Base-by-base conservation (phyloP, 306 rosid species). In the Rosa multiflora region DNA sequence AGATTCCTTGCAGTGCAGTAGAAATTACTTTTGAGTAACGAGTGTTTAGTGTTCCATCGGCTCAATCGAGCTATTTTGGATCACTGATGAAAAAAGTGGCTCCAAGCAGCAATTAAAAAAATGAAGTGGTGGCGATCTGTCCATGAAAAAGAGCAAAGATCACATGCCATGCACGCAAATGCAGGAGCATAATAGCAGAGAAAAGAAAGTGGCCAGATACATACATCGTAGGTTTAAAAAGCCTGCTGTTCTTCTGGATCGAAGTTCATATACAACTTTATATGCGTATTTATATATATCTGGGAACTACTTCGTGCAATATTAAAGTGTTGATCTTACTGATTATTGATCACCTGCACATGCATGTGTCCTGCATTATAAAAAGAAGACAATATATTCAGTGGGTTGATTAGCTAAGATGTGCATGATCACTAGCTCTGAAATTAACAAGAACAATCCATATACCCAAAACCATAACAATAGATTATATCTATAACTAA, bases 111-210 rank as follows among this genome's bases (percentile, higher is more conserved):
- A 26, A 15, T 44, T 2, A 8, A 69, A 17, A 32, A 15, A 21
- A 2, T 18, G 37, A 46, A 72, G 66, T 61, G 32, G 62, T 8
- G 49, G 47, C 55, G 68, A 76, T 43, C 26, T 52, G 78, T 70
- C 53, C 70, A 76, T 63, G 39, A n/a, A 67, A 81, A 67, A 72
- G 39, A 39, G 15, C 23, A 37, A 32, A 55, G 6, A 49, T 32
- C 75, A 78, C 72, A 73, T 82, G 82, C 52, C 58, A 62, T 40
- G 37, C 71, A 71, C 52, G 44, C 39, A 46, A 46, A 44, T 6
- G 10, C 66, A 59, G 37, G 12, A 62, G 53, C 42, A 26, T 46
- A 21, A 12, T 58, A 53, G 55, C 58, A 75, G 58, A 75, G 59
- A 13, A 32, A 73, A 51, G 35, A 35, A 52, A 52, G 23, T 29